phyloP scores from a whole-genome alignment of 768 basidiomycete species.

The Hydnum rufescens region DNA sequence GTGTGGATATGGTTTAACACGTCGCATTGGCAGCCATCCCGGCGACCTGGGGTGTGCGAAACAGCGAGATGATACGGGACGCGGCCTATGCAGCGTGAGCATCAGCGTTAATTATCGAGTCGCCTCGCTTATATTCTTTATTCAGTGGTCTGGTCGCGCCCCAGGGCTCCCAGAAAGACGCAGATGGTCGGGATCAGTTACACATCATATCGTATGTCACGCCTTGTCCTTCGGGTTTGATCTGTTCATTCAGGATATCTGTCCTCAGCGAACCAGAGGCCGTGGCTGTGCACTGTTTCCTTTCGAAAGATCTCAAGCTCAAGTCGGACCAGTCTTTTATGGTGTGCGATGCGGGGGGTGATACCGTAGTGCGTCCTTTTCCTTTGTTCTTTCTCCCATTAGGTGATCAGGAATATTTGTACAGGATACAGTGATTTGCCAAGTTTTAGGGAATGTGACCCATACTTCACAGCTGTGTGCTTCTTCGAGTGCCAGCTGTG shows the following conservation, averaged over 20 bases:
- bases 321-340: constrained; percentile 70
- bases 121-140: neutral
- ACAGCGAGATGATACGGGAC: constrained; percentile 69
- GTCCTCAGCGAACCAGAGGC: constrained; percentile 45
- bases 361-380: constrained; percentile 35
- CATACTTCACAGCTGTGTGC: constrained; percentile 80
- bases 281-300: constrained; percentile 78
- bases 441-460: constrained; percentile 58
- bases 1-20: neutral
- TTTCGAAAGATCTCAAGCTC: constrained; percentile 56
- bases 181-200: constrained; percentile 58
- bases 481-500: constrained; percentile 70
- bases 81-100: constrained; percentile 47
- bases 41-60: constrained; percentile 77
- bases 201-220: constrained; percentile 59
- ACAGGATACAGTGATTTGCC: constrained; percentile 28
- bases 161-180: constrained; percentile 45
- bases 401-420: too few species aligned
- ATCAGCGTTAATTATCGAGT: neutral
- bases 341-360: constrained; percentile 74
- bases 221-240: constrained; percentile 7
- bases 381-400: too few species aligned
- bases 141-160: constrained; percentile 45
- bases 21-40: constrained; percentile 28
- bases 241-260: constrained; percentile 5